Evolutionary conservation across 1,284 basidiomycete genomes (phyloP).

Genomic region (Amylostereum areolatum): DNA sequence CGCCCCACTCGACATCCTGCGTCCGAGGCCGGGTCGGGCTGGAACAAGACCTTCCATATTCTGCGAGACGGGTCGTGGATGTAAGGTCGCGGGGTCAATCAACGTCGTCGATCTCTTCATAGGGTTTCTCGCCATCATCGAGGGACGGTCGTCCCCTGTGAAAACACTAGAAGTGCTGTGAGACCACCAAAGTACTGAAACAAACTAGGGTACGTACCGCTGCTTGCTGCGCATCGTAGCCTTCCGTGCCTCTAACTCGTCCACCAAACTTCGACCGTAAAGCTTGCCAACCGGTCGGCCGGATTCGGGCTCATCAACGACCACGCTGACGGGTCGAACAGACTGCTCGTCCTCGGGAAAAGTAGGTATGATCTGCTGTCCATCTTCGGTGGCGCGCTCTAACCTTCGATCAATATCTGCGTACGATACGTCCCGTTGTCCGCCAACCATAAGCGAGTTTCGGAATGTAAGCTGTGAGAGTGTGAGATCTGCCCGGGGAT

Average conservation of each 20-base stretch:
- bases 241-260: conserved; percentile 72
- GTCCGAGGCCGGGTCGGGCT: conserved; percentile 30
- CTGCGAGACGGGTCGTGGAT: conserved; percentile 37
- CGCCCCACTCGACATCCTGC: conserved; percentile 42
- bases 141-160: conserved; percentile 70
- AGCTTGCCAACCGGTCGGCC: conserved; percentile 67
- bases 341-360: conserved; percentile 29
- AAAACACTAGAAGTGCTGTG: conserved; percentile 47
- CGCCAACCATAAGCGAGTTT: conserved; percentile 63
- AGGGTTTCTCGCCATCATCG: conserved; percentile 73
- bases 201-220: conserved; percentile 39
- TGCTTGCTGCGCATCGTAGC: conserved; percentile 68
- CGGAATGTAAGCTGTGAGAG: conserved; percentile 78
- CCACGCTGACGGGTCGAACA: conserved; percentile 31
- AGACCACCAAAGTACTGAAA: background rate
- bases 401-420: conserved; percentile 51
- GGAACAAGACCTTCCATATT: conserved; percentile 28
- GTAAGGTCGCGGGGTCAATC: conserved; percentile 63
- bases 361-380: conserved; percentile 59
- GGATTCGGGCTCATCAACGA: conserved; percentile 32
- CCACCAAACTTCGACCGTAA: conserved; percentile 75
- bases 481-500: conserved; percentile 64
- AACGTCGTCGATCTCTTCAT: conserved; percentile 54
- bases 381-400: conserved; percentile 64
- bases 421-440: conserved; percentile 56